Evolutionary conservation across 169 alveolate species (phyloP).

Genomic region (Amoebophrya sp.): DNA sequence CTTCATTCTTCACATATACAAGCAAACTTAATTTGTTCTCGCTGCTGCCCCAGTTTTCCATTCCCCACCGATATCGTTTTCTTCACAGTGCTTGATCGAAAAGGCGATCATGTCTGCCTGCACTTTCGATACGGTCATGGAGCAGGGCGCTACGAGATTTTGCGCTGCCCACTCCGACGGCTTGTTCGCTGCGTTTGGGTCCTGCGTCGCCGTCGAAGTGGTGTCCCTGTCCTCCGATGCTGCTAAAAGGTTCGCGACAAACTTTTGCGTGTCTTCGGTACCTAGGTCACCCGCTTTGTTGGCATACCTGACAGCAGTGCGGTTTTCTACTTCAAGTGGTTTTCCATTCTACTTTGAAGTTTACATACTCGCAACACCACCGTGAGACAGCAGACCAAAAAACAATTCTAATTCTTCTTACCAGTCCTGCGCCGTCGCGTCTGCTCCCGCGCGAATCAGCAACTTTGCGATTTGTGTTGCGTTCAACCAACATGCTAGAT

Average conservation of each 20-base stretch:
- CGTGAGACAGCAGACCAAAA: not conserved
- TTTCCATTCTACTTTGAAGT: too few species aligned
- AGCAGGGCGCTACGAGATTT: not conserved
- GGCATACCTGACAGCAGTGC: too few species aligned
- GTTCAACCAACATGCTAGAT: not conserved
- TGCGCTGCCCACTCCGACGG: not conserved
- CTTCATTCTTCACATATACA: too few species aligned
- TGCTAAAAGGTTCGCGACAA: not conserved
- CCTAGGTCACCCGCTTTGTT: not conserved
- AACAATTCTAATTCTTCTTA: not conserved
- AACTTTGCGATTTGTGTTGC: not conserved
- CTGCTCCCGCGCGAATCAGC: not conserved
- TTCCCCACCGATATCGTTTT: constrained; percentile 2
- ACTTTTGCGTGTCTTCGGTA: not conserved
- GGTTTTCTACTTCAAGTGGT: too few species aligned
- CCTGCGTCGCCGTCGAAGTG: too few species aligned
- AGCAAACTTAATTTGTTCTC: too few species aligned
- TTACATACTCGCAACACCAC: too few species aligned
- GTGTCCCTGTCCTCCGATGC: too few species aligned
- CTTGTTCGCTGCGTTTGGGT: too few species aligned
- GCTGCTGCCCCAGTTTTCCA: not conserved
- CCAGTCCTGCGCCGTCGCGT: not conserved
- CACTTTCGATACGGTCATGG: not conserved
- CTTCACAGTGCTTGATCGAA: not conserved
- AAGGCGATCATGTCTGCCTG: not conserved